Evolutionary conservation across 192 early-diverging fungal genomes (phyloP).

Genomic region (Coemansia sp.): DNA sequence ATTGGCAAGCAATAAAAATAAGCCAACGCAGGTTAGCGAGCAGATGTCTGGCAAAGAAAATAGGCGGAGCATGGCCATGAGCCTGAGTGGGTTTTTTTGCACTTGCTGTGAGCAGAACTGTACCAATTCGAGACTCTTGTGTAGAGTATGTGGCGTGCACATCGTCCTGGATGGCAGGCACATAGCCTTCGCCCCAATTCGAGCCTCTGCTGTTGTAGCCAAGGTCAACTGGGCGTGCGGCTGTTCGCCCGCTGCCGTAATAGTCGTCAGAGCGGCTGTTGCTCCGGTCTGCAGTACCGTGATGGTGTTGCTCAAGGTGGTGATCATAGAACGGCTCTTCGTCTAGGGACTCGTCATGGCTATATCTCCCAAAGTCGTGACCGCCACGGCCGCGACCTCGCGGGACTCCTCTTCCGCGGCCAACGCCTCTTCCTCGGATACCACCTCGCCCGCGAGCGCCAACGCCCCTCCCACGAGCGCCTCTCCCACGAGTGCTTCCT

Average conservation of each 20-base stretch:
- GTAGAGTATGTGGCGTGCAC: neutral
- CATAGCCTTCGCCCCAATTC: neutral
- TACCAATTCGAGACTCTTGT: neutral
- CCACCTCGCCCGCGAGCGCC: neutral
- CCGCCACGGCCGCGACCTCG: neutral
- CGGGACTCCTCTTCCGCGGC: neutral
- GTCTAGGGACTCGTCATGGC: neutral
- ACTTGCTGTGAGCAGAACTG: neutral
- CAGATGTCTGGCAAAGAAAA: neutral
- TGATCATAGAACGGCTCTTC: no score
- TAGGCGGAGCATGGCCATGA: neutral
- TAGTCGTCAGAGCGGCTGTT: neutral
- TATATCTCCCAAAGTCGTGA: neutral
- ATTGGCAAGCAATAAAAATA: neutral
- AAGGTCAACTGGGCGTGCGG: neutral
- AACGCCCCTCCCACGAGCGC: slow-evolving; percentile 2
- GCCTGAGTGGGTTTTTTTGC: no score
- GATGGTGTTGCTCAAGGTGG: neutral
- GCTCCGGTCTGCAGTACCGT: no score
- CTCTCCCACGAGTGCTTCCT: neutral
- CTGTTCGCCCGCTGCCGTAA: neutral
- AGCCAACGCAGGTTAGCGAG: neutral
- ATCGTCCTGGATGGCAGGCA: neutral
- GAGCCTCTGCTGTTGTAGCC: neutral
- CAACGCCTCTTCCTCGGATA: neutral